These are phyloP conservation scores for Chlamydomonas reinhardtii DNA, from an alignment of 163 green algal genomes.

Conservation along the genomic window DNA sequence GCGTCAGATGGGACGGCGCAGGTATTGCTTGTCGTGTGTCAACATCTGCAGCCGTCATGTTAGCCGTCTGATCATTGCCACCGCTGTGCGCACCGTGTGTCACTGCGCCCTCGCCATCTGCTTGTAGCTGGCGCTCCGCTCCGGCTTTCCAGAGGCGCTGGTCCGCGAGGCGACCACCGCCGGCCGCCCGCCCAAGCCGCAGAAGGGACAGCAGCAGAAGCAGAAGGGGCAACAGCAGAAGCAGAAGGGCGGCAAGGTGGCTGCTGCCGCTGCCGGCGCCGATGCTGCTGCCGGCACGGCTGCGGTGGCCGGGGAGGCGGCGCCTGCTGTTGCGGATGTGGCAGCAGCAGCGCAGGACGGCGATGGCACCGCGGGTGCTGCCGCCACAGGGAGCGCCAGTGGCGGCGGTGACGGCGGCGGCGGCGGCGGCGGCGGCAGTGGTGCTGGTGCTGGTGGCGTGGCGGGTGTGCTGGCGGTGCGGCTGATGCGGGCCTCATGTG, in stretches of 20 bases:
- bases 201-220: not conserved
- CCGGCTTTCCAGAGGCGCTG: slow-evolving; percentile 21
- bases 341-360: not conserved
- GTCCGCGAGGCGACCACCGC: not conserved
- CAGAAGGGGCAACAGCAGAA: not conserved
- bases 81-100: too few relatives aligned
- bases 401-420: too few relatives aligned
- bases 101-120: too few relatives aligned
- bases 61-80: too few relatives aligned
- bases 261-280: not conserved
- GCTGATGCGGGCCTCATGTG: slow-evolving; percentile 54
- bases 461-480: slow-evolving; percentile 19
- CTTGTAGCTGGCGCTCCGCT: not conserved
- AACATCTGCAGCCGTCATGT: too few relatives aligned
- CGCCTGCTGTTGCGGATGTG: not conserved
- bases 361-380: not conserved
- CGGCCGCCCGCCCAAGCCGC: not conserved
- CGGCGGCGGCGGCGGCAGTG: not conserved
- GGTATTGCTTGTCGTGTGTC: too few relatives aligned
- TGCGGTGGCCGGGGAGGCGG: not conserved
- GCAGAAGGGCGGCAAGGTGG: not conserved
- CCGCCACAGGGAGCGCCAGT: too few relatives aligned
- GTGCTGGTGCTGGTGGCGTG: not conserved
- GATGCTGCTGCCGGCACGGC: too few relatives aligned
- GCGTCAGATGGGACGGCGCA: too few relatives aligned